Evolutionary conservation across 805 yeast genomes (phyloP), one percentile per base, ranked within the genome.

Genomic region (Lachancea meyersii): DNA sequence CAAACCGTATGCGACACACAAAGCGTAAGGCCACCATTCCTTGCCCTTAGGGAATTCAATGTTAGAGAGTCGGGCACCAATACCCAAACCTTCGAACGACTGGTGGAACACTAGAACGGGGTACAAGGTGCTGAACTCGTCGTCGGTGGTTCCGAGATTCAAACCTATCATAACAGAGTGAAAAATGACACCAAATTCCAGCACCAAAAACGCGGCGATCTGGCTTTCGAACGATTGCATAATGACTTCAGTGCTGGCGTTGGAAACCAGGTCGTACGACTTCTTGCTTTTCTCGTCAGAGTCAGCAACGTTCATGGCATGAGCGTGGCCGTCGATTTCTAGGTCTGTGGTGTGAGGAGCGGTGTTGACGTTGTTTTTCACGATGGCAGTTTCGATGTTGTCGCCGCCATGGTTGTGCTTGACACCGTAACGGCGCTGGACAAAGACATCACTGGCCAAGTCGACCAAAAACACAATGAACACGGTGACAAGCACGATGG

Each of bases 151-250:
- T 9, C 86, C 85, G 48, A 83, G 64, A 5, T 83, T 72, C 48
- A 83, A 68, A 33, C 91, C 91, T 48, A 83, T 74, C 64, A 83
- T 78, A 1, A 83, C 81, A 2, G 88, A 81, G 64, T 83, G 91
- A 69, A 83, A 80, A 13, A 83, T 60, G 32, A 83, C 73, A 48
- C 91, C 91, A 49, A 82, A 80, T 60, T 82, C 91, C 47, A 83
- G 69, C 13, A 81, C 72, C 36, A 79, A 58, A 39, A 79, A 69
- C 2, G 77, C 74, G 30, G 65, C 63, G 38, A 73, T 49, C 53
- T 70, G 71, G 27, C 44, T 40, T 28, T 40, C 44, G 30, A 40
- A 40, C 21, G 39, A 34, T 13, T 34, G 30, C 2, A 19, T 19
- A 2, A 21, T 23, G 11, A 28, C 14, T 16, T 40, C 44, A 4